Evolutionary conservation across 208 protist species (phyloP).

Genomic region (Trypanosoma congolense): DNA sequence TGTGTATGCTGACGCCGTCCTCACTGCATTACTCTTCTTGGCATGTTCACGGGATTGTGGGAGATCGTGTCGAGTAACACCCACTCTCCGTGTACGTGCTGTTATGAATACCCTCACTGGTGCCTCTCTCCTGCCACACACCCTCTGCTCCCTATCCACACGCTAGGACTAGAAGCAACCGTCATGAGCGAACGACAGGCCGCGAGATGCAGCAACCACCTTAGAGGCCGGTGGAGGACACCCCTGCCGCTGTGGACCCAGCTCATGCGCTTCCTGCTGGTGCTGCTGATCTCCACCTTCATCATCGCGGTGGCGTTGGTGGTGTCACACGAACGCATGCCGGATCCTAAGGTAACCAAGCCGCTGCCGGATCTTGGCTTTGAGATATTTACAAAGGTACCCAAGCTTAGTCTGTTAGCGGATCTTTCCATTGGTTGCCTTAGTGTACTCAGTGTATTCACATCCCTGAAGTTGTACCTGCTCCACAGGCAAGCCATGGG

Average conservation of each 20-base stretch:
- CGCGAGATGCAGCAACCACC: not conserved
- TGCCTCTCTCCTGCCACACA: too few species aligned
- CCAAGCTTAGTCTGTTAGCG: conserved; percentile 32
- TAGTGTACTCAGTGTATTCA: conserved; percentile 34
- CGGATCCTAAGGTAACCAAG: conserved; percentile 42
- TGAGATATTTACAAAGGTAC: conserved; percentile 55
- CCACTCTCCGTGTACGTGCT: too few species aligned
- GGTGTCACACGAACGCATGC: conserved; percentile 77
- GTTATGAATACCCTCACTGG: too few species aligned
- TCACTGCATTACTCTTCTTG: too few species aligned
- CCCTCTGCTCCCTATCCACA: not conserved
- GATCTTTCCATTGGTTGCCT: conserved; percentile 58
- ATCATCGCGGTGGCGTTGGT: conserved; percentile 55
- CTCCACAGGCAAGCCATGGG: conserved; percentile 38
- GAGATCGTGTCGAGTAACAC: too few species aligned
- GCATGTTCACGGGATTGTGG: too few species aligned
- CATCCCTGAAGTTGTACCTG: conserved; percentile 62
- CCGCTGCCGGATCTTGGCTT: conserved; percentile 74
- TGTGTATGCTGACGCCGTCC: too few species aligned
- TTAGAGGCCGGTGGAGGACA: conserved; percentile 6
- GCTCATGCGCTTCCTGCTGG: conserved; percentile 44
- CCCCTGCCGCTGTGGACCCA: conserved; percentile 70
- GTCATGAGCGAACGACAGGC: not conserved
- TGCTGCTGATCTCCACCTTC: conserved; percentile 50
- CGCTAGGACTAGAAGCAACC: not conserved